These are phyloP conservation scores for Neofusicoccum sp. DNA, from an alignment of 2,329 filamentous ascomycete species.

Conservation along the genomic window DNA sequence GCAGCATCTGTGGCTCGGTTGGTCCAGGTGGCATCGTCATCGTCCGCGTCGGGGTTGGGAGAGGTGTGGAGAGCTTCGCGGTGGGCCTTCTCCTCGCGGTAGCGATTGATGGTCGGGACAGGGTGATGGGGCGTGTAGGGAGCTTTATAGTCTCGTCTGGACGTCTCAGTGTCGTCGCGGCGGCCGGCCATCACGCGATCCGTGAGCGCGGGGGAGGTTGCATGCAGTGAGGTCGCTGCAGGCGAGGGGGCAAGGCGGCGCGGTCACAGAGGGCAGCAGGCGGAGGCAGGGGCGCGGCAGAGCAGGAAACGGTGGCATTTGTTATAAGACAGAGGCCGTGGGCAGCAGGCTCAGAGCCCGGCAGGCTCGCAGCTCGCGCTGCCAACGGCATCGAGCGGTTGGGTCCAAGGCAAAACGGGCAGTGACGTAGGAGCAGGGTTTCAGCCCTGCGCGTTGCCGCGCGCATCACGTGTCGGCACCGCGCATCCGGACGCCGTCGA, in stretches of 20 bases:
- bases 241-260: background rate
- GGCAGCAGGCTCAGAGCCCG: background rate
- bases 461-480: too few species aligned
- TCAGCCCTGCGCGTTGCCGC: too few species aligned
- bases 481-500: too few species aligned
- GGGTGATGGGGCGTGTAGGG: conserved; percentile 49
- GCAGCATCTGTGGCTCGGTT: conserved; percentile 41
- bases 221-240: background rate
- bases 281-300: background rate
- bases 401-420: too few species aligned
- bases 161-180: conserved; percentile 45
- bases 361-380: background rate
- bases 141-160: conserved; percentile 41
- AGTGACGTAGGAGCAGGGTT: too few species aligned
- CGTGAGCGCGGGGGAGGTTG: too few species aligned
- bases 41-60: conserved; percentile 24
- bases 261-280: background rate
- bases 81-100: conserved; percentile 49
- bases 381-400: too few species aligned
- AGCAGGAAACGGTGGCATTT: background rate
- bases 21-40: conserved; percentile 36
- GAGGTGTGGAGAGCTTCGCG: conserved; percentile 39
- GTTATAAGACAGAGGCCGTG: background rate
- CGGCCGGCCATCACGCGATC: conserved; percentile 39
- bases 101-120: conserved; percentile 51